Evolutionary conservation across 2,329 filamentous ascomycete species (phyloP).

Genomic region (Myriosclerotinia curreyana): DNA sequence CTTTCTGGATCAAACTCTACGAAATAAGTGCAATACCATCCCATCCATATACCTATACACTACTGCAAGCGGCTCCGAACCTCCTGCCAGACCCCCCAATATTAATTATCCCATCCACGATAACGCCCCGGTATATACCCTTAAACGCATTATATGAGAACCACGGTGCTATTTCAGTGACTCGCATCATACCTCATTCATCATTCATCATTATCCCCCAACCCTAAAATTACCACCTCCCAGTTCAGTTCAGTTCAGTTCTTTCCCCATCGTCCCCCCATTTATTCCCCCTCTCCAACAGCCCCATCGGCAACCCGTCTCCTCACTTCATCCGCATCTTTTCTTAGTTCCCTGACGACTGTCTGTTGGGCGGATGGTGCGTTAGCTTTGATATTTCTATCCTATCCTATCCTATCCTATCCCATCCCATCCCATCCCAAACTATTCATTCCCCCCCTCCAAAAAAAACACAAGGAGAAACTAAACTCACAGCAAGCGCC

Average conservation of each 20-base stretch:
- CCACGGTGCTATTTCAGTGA: background rate
- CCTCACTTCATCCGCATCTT: conserved; percentile 36
- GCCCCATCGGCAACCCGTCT: conserved; percentile 20
- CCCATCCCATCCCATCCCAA: background rate
- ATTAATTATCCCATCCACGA: background rate
- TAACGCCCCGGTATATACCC: conserved; percentile 1
- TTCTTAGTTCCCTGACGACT: conserved; percentile 38
- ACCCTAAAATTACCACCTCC: too few species aligned
- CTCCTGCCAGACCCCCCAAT: background rate
- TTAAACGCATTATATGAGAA: background rate
- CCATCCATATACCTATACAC: background rate
- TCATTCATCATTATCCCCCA: too few species aligned
- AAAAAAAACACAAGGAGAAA: background rate
- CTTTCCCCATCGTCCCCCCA: background rate
- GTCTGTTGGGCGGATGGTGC: conserved; percentile 26
- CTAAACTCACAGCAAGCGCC: conserved; percentile 77
- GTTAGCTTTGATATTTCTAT: background rate
- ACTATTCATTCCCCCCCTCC: conserved; percentile 10
- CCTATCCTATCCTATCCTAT: too few species aligned
- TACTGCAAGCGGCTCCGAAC: background rate
- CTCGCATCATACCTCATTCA: background rate
- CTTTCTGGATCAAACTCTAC: too few species aligned
- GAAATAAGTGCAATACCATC: background rate
- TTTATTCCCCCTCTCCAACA: background rate
- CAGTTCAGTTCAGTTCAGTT: too few species aligned